Base-by-base conservation (phyloP, 306 rosid species). In the Rosa chinensis region DNA sequence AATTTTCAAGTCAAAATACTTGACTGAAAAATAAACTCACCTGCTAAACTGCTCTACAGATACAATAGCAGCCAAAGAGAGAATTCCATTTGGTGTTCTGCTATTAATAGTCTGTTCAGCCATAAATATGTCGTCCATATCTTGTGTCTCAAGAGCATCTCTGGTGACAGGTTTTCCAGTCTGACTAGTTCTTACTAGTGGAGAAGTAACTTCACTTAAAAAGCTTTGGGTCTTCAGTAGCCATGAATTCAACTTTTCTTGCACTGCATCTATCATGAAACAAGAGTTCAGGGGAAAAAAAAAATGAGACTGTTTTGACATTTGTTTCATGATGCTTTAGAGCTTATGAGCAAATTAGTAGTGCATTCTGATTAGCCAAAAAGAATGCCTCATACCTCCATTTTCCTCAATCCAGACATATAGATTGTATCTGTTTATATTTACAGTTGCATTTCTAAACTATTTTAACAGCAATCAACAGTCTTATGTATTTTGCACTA, bases 21-120 rank as follows among this genome's bases (percentile, higher is more conserved):
- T 25, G 69, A 50, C 23, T 62, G 53, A 12, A 9, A 79, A 72
- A 73, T 56, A 71, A 32, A 61, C 81, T 90, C 88, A 95, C 99
- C 99, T 92, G 99, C 99, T 91, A 86, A 95, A 92, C 88, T 95
- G 99, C 86, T 95, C 99, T 61, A 92, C 88, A 47, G 96, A 95
- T 73, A 86, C 86, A 70, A 92, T 81, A 78, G 98, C 97, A 74
- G 96, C 92, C 35, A 88, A 79, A 82, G 99, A 95, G 80, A 95
- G 99, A 76, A 16, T 78, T 78, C 99, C 98, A 77, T 84, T 67
- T 14, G 92, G 90, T 49, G 88, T 90, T 84, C 78, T 87, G 89
- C 88, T 92, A 56, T 88, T 82, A 76, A 95, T 77, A 6, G 98
- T 95, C 79, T 83, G 89, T 70, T 95, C 97, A 55, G 85, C 85